Evolutionary conservation across 2,329 filamentous ascomycete species (phyloP).

Genomic region (Penicillium sp.): DNA sequence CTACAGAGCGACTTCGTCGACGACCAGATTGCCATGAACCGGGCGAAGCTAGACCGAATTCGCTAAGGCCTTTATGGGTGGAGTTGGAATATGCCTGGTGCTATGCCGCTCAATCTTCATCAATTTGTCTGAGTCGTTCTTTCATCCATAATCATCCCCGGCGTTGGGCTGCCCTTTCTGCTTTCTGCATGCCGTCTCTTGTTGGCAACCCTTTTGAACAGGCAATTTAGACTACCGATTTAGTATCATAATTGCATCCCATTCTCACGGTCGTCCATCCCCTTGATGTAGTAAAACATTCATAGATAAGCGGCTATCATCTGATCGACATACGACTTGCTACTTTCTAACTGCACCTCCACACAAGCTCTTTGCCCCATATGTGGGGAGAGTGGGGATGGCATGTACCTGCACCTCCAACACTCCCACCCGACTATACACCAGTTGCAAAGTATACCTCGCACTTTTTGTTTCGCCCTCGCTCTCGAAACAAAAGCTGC

Average conservation of each 20-base stretch:
- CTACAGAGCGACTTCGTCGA: slow-evolving; percentile 75
- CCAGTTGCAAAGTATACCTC: too few relatives aligned
- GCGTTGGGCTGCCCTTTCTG: slow-evolving; percentile 22
- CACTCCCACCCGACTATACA: too few relatives aligned
- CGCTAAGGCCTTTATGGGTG: slow-evolving; percentile 25
- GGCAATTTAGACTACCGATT: slow-evolving; percentile 16
- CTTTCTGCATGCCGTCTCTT: slow-evolving; percentile 1
- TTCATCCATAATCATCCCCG: slow-evolving; percentile 18
- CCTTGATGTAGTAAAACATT: not conserved
- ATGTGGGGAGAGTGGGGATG: not conserved
- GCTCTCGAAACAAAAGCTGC: slow-evolving; percentile 59
- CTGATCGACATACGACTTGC: too few relatives aligned
- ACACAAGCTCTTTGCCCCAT: not conserved
- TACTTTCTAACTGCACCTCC: too few relatives aligned
- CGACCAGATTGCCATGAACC: slow-evolving; percentile 76
- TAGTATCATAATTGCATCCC: slow-evolving; percentile 15
- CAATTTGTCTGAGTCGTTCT: slow-evolving; percentile 3
- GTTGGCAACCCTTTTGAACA: slow-evolving; percentile 6
- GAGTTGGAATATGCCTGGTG: slow-evolving; percentile 30
- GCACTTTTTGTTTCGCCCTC: slow-evolving; percentile 38
- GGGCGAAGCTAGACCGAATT: slow-evolving; percentile 64
- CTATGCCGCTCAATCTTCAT: slow-evolving; percentile 24
- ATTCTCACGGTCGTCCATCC: not conserved
- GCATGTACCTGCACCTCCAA: too few relatives aligned
- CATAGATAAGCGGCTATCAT: not conserved